Conservation (phyloP, 2,329 filamentous ascomycete genomes). For the Fusarium oxysporum region DNA sequence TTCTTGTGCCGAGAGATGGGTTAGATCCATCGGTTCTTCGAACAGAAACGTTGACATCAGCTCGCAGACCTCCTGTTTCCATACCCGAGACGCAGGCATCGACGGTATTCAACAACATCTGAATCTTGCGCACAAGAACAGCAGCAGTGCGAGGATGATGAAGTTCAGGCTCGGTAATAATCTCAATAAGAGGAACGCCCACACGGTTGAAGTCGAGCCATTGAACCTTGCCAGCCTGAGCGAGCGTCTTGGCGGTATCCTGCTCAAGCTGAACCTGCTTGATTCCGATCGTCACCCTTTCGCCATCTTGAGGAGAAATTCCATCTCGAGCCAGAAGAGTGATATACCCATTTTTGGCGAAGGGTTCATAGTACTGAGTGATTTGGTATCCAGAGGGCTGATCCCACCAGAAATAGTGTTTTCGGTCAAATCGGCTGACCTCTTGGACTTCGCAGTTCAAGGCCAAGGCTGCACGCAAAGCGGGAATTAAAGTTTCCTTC, state of each 20-base stretch:
- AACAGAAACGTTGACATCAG: constrained; percentile 96
- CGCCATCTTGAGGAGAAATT: constrained; percentile 78
- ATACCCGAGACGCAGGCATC: constrained; percentile 91
- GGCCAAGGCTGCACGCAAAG: constrained; percentile 88
- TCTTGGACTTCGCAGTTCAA: constrained; percentile 82
- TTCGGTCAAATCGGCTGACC: constrained; percentile 89
- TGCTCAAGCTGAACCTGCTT: constrained; percentile 98
- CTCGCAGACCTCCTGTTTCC: constrained; percentile 90
- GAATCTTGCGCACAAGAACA: constrained; percentile 88
- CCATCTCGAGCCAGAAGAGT: constrained; percentile 80
- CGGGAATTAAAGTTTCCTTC: constrained; percentile 83
- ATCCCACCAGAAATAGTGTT: constrained; percentile 99
- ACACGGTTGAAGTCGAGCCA: constrained; percentile 95
- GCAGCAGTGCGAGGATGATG: constrained; percentile 89
- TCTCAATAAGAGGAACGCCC: constrained; percentile 90
- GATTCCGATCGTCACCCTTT: constrained; percentile 80
- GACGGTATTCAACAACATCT: constrained; percentile 80
- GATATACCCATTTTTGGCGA: constrained; percentile 78
- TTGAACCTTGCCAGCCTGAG: constrained; percentile 77
- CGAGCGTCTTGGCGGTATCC: constrained; percentile 94
- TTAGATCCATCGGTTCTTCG: constrained; percentile 63
- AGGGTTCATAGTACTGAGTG: constrained; percentile 89
- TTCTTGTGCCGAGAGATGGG: constrained; percentile 78
- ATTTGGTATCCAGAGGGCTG: constrained; percentile 97
- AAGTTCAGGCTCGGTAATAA: constrained; percentile 91